Evolutionary conservation across 352 stramenopile genomes (phyloP).

Genomic region (Bremia lactucae): DNA sequence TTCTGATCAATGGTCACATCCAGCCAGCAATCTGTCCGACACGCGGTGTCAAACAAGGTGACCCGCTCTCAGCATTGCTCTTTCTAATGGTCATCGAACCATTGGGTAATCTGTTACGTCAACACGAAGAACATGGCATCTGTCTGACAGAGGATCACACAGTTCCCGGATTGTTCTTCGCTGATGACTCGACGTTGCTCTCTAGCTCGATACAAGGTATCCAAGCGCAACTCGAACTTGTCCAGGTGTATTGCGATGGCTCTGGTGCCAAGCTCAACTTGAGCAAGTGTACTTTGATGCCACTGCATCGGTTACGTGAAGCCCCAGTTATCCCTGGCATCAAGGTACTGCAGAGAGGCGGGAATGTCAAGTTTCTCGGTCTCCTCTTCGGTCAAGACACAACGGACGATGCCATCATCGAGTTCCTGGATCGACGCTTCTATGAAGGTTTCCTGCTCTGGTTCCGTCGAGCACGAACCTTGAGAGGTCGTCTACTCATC

Average conservation of each 20-base stretch:
- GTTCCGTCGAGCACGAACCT: neutral
- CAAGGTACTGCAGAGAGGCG: too few relatives aligned
- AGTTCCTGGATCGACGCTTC: neutral
- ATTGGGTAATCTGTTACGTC: neutral
- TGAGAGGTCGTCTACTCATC: neutral
- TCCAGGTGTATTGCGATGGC: too few relatives aligned
- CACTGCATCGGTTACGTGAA: too few relatives aligned
- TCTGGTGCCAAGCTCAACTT: too few relatives aligned
- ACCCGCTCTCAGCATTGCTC: neutral
- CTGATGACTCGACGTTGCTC: neutral
- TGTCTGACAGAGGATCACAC: neutral
- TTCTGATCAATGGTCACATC: neutral
- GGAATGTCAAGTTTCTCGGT: too few relatives aligned
- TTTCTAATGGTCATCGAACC: neutral
- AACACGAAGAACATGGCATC: neutral
- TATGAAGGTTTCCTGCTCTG: neutral
- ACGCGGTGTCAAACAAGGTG: neutral
- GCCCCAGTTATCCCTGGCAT: too few relatives aligned
- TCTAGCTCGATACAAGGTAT: neutral
- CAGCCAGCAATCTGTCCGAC: neutral
- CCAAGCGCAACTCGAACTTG: neutral
- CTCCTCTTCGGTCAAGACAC: too few relatives aligned
- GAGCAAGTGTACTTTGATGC: too few relatives aligned
- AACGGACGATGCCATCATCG: too few relatives aligned
- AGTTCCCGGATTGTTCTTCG: neutral